Base-by-base conservation (phyloP, 208 protist species). In the Trypanosoma brucei region DNA sequence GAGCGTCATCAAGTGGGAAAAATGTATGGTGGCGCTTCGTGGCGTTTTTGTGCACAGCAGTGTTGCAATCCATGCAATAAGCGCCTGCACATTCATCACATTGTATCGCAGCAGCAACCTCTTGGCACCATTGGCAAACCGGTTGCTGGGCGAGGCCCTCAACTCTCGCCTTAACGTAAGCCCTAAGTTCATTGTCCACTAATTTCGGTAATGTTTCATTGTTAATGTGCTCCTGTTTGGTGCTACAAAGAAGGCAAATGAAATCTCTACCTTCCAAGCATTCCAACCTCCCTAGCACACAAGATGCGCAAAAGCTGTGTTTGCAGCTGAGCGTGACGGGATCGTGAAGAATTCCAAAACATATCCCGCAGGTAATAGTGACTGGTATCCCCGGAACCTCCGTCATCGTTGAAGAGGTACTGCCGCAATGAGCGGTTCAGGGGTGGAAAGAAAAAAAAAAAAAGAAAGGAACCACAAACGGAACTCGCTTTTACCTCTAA, bases 81-180 rank as follows among this genome's bases (percentile, higher is more conserved):
- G 81, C 76, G 45, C 64, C 71, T 65, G 73, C 76, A 70, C 88
- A 94, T 54, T 88, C 77, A n/a, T 66, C 55, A 53, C 88, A 94
- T 69, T 87, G 79, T n/a, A 83, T 38, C 8, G 59, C 67, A 0
- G 88, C 82, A 2, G 59, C 9, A 4, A 58, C 69, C 3, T 70
- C 65, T 44, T 94, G 83, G 59, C 88, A 94, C 88, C 88, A 94
- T 65, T 94, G 82, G 60, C 88, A 94, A 58, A 69, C 50, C 13
- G 53, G 68, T 8, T 65, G 62, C n/a, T 62, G 65, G 53, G 76
- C 71, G 0, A 42, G 59, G 3, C 79, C 87, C 0, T 68, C 55
- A 0, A 72, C 61, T 0, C 88, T 72, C 22, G 56, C 22, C 14
- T 80, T 60, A 6, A 93, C 78, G 62, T 85, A 77, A n/a, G 13